Conservation (phyloP, 768 basidiomycete species). For the Agaricus blazei region DNA sequence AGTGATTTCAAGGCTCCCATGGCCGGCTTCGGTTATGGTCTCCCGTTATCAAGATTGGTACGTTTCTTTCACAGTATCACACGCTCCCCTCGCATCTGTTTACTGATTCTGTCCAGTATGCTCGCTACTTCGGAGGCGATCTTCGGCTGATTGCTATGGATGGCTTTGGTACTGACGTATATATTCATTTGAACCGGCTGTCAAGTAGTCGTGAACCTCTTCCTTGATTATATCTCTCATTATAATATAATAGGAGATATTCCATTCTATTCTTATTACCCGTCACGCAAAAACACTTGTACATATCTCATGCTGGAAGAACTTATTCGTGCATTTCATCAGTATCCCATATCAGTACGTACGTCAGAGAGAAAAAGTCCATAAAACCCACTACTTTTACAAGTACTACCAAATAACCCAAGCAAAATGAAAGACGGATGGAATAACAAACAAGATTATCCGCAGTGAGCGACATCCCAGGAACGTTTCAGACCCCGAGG, state of each 20-base stretch:
- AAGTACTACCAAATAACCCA: slow-evolving; percentile 2
- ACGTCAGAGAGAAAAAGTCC: slow-evolving; percentile 1
- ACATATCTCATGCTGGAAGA: too few relatives aligned
- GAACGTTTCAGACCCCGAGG: slow-evolving; percentile 1
- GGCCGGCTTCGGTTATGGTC: slow-evolving; percentile 94
- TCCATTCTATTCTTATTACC: neutral
- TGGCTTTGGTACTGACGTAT: slow-evolving; percentile 93
- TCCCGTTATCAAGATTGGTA: slow-evolving; percentile 88
- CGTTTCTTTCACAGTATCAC: slow-evolving; percentile 23
- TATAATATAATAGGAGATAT: too few relatives aligned
- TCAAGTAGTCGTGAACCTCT: slow-evolving; percentile 80
- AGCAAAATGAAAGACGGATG: neutral
- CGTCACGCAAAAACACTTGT: too few relatives aligned
- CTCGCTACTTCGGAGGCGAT: slow-evolving; percentile 93
- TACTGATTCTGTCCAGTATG: slow-evolving; percentile 51
- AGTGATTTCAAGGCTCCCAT: slow-evolving; percentile 96
- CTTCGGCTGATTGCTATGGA: slow-evolving; percentile 96
- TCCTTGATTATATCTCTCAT: slow-evolving; percentile 52
- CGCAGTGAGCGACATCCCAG: neutral
- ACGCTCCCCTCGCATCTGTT: neutral
- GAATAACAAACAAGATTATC: neutral
- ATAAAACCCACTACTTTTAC: neutral
- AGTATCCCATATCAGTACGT: neutral
- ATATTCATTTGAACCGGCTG: slow-evolving; percentile 84
- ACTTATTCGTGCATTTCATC: too few relatives aligned